Evolutionary conservation across 1,139 yeast genomes (phyloP), one percentile per base, ranked within the genome.

Genomic region (Arxiozyma slooffiae): DNA sequence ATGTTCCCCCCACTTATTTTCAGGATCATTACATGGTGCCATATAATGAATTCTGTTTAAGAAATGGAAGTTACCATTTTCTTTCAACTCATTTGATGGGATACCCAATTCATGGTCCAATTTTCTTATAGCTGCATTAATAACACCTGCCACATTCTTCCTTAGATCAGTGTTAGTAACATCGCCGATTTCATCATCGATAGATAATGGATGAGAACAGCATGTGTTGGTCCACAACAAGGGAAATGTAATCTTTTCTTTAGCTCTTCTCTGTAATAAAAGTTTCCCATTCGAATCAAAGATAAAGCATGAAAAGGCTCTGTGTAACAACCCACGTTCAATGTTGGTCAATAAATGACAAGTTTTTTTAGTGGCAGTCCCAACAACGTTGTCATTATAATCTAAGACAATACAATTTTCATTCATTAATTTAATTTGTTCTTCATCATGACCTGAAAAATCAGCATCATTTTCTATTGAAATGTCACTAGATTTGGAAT

Each of bases 221-320:
- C 98, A 94, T 2, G 99, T 94, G 68, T 92, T 92, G 42, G 99
- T 92, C 99, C 99, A 92, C 84, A 88, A 81, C 53, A 80, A 80
- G 1, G 98, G 95, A 69, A 92, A 92, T 1, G 99, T 92, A 71
- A 92, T 92, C 70, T 92, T 92, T 67, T 92, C 97, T 53, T 82
- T 82, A 0, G 99, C 97, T 61, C 99, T 81, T 71, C 88, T 95
- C 70, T 92, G 98, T 60, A 92, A 76, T 58, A 92, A 75, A 56
- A 94, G 76, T 70, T 84, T 78, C 53, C 82, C 81, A 48, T 86
- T 79, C 44, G 78, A 80, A 67, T 89, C 84, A 73, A 92, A 94
- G 53, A 90, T 72, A 64, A 92, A 92, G 34, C 90, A 97, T 30
- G 96, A 87, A 66, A 92, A 92, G 1, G 98, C 98, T 59, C 99